Base-by-base conservation (phyloP, 169 alveolate species). In the Babesia caballi region DNA sequence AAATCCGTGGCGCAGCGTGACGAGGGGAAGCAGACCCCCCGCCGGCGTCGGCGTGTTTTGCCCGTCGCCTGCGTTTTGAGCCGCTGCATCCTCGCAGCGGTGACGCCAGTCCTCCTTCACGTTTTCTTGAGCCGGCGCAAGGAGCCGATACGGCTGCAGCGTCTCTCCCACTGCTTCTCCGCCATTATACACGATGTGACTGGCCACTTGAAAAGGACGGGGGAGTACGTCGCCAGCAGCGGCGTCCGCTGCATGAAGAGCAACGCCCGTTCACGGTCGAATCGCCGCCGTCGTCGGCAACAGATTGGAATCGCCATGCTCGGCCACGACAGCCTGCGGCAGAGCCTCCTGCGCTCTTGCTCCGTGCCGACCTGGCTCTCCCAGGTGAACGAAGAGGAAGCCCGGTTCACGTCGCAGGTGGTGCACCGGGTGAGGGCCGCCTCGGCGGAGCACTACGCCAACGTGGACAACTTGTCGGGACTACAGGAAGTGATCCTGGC, bases 31-130 rank as follows among this genome's bases (percentile, higher is more conserved):
- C 36, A 8, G 11, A 30, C 53, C 67, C 21, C 5, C 14, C 23
- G 19, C 19, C 2, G 50, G 19, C 14, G 9, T 14, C 67, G 30
- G 47, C 50, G 0, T 12, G 33, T 8, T 8, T 0, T 49, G 36
- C 19, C 47, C 8, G 27, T 61, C 9, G 28, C 47, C 30, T 15
- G 63, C 36, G 46, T 52, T 0, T 52, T 74, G 36, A 65, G 69
- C 42, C 63, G 71, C 21, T 51, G 51, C 35, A 59, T 74, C 33
- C 84, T 74, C 3, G 54, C 68, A 19, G 47, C 84, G 23, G 9
- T 74, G 32, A 67, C 71, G 4, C 84, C 84, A 4, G 17, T 38
- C 17, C 41, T 74, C 11, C 56, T 74, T 23, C 71, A 74, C 40
- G 61, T 67, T 5, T 63, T 44, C 42, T 36, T 49, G 3, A 35